Evolutionary conservation across 768 basidiomycete species (phyloP).

Genomic region (Ramaria rubella): DNA sequence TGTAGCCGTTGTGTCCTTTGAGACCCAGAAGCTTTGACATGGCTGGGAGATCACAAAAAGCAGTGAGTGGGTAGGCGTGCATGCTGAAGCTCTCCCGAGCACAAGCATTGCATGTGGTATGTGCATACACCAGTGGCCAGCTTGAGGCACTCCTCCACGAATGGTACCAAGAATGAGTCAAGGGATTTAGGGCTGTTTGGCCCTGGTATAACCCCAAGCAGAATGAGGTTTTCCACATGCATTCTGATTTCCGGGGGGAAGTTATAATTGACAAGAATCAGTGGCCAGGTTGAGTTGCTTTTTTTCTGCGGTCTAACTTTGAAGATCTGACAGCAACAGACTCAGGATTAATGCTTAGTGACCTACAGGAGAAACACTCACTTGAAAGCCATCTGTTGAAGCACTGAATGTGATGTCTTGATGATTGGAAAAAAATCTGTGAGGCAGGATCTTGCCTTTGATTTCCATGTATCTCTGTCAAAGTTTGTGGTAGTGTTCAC

Average conservation of each 20-base stretch:
- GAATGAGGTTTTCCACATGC: slow-evolving; percentile 14
- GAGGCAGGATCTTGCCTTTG: slow-evolving; percentile 17
- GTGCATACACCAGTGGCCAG: slow-evolving; percentile 30
- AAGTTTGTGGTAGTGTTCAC: slow-evolving; percentile 22
- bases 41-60: neutral
- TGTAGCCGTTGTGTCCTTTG: neutral
- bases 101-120: neutral
- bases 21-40: neutral
- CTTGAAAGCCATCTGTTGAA: slow-evolving; percentile 36
- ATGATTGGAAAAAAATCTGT: slow-evolving; percentile 31
- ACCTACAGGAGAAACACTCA: neutral
- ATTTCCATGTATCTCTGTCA: slow-evolving; percentile 19
- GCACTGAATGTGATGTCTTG: slow-evolving; percentile 39
- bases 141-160: slow-evolving; percentile 16
- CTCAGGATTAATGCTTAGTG: neutral
- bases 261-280: slow-evolving; percentile 15
- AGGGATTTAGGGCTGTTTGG: slow-evolving; percentile 16
- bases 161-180: slow-evolving; percentile 17
- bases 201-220: slow-evolving; percentile 19
- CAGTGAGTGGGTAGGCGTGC: neutral
- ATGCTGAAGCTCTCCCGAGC: neutral
- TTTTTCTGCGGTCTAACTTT: slow-evolving; percentile 15
- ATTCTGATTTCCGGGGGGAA: slow-evolving; percentile 18
- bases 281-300: slow-evolving; percentile 17
- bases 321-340: neutral